These are phyloP conservation scores for Rhizoclosmatium hyalinum DNA, from an alignment of 371 early-diverging fungal species.

Conservation along the genomic window DNA sequence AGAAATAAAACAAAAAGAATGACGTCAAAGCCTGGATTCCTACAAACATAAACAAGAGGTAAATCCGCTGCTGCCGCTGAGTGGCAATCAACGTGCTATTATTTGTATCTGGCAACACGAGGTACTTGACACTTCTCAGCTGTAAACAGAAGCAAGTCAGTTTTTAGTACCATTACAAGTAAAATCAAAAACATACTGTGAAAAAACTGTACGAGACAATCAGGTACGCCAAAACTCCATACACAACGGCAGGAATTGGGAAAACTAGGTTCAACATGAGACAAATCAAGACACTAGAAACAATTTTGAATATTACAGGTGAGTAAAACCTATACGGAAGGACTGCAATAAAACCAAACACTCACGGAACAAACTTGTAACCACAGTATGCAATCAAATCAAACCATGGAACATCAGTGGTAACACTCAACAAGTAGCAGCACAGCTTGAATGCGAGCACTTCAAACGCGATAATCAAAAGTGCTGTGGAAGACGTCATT, in stretches of 20 bases:
- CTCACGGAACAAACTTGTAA: constrained; percentile 93
- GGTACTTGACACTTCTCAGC: constrained; percentile 86
- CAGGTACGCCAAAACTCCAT: constrained; percentile 75
- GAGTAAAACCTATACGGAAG: neutral
- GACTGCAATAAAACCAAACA: neutral
- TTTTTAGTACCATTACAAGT: constrained; percentile 37
- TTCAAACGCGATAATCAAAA: constrained; percentile 83
- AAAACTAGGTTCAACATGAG: constrained; percentile 17
- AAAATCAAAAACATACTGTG: constrained; percentile 58
- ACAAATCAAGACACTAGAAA: constrained; percentile 11
- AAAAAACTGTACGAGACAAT: constrained; percentile 85
- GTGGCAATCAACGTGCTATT: constrained; percentile 71
- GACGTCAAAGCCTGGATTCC: constrained; percentile 81
- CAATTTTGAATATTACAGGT: constrained; percentile 1
- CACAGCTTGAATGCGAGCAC: constrained; percentile 82
- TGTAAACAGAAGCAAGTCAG: neutral
- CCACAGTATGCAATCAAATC: constrained; percentile 92
- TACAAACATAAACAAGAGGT: constrained; percentile 87
- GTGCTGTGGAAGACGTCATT: constrained; percentile 83
- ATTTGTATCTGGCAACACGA: constrained; percentile 82
- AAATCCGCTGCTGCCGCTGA: constrained; percentile 81
- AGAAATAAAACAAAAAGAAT: constrained; percentile 68
- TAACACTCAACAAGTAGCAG: constrained; percentile 88
- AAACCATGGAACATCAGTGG: constrained; percentile 82
- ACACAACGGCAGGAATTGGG: constrained; percentile 37